Evolutionary conservation across 2,329 filamentous ascomycete species (phyloP), one percentile per base, ranked within the genome.

Genomic region (Pseudonectria foliicola): DNA sequence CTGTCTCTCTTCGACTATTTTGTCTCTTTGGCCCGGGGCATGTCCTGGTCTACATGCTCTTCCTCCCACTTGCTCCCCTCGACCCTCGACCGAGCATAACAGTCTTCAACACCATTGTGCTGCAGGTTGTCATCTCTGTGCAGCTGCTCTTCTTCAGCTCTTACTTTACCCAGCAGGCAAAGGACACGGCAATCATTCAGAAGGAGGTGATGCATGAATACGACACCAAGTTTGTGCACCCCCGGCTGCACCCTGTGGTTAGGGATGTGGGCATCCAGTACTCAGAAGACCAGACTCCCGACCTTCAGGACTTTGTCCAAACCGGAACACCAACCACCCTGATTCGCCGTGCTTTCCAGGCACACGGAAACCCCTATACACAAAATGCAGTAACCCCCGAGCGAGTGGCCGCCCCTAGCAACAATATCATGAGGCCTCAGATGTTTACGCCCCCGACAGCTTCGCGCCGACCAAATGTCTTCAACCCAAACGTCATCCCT

Each of bases 141-240:
- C 86, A 95, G 58, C 73, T 96, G 44, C 72, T 79, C 34, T 67
- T 86, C 21, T 66, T 96, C 32, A 80, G 83, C 40, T 73, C 72
- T 3, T 78, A 72, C 24, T 96, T 90, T 60, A 72, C 76, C 4
- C 89, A 90, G 56, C 89, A 96, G 57, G 77, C 77, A 41, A 94
- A 88, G 56, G 92, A 98, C 59, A 77, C 77, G 2, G 72, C 80
- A 3, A 73, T 95, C 30, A 83, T 98, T 39, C 87, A 94, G 48
- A 87, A 83, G 49, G 85, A 96, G 61, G 90, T 96, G 5, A 72
- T 96, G 62, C 82, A 88, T 56, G 92, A 98, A 62, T 98, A 98
- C 56, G 87, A 96, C 56, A 85, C 79, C 48, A 98, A 98, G 64
- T 95, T 83, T 54, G 92, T 98, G 1, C 87, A 93, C 53, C 92